These are phyloP conservation scores for Penstemon davidsonii DNA, from an alignment of 257 asterid species.

Conservation along the genomic window DNA sequence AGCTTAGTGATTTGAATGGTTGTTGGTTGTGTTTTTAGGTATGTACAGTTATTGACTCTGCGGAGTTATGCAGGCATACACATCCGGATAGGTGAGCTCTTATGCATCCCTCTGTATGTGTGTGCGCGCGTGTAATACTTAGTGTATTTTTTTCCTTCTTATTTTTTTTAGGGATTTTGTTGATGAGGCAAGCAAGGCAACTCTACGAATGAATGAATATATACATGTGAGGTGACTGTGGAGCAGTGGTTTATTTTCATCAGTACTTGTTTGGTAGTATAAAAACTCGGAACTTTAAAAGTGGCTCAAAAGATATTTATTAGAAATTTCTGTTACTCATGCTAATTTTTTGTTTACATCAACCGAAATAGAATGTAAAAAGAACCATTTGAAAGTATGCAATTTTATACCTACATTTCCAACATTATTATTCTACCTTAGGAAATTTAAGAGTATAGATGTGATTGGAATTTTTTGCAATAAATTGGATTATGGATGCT, in stretches of 20 bases:
- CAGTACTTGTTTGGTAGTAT: slow-evolving; percentile 9
- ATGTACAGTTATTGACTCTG: slow-evolving; percentile 88
- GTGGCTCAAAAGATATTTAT: not conserved
- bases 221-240: slow-evolving; percentile 86
- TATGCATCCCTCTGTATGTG: slow-evolving; percentile 7
- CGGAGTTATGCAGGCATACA: slow-evolving; percentile 91
- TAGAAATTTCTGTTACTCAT: not conserved
- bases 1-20: slow-evolving; percentile 12
- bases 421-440: not conserved
- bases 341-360: not conserved
- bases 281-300: too few relatives aligned
- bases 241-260: slow-evolving; percentile 33
- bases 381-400: not conserved
- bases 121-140: slow-evolving; percentile 1
- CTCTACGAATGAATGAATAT: slow-evolving; percentile 73
- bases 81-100: slow-evolving; percentile 85
- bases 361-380: not conserved
- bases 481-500: not conserved
- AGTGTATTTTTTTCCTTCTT: not conserved
- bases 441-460: not conserved
- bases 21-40: slow-evolving; percentile 54
- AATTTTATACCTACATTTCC: slow-evolving; percentile 1
- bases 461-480: slow-evolving; percentile 3
- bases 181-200: slow-evolving; percentile 86
- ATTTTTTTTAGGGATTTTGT: slow-evolving; percentile 63